Evolutionary conservation across 2,329 filamentous ascomycete species (phyloP), one percentile per base, ranked within the genome.

Genomic region (Exserohilum turcica): DNA sequence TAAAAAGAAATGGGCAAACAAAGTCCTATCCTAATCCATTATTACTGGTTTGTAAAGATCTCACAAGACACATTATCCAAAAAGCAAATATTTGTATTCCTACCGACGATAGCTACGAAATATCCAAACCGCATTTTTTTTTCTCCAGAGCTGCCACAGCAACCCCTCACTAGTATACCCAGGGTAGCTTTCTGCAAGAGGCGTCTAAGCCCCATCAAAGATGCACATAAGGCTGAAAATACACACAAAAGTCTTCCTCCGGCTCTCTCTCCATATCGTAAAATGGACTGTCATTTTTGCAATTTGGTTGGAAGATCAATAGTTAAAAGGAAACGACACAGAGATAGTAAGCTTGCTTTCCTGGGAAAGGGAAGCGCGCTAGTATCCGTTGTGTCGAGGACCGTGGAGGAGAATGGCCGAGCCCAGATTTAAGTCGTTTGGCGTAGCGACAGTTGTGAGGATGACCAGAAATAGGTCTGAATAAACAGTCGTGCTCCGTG

Each of bases 391-490:
- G 24, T 32, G 1, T 21, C 42, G n/a, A n/a, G n/a, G 33, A 31
- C 10, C 28, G 36, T 39, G 7, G 24, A n/a, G 36, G 13, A 37
- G 21, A n/a, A 16, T 32, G 18, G 40, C 36, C 18, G 40, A 40
- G n/a, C 46, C 35, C 18, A 27, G 35, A 35, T 29, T 32, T n/a
- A n/a, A 35, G 36, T 42, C 47, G 47, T 42, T 18, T 40, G 36
- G 39, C n/a, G 46, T 51, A 37, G 48, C 42, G 42, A 51, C 52
- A 37, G 47, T 40, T 49, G 19, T 29, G 21, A 37, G 19, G 9
- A 37, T 39, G 45, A 43, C 50, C 46, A 15, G 12, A 33, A 13
- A 3, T 53, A 18, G 39, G 19, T 49, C 40, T 31, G 36, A 37
- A 35, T 37, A 43, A 43, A 31, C 42, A 36, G 38, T 33, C 33